phyloP scores from a whole-genome alignment of 495 filamentous ascomycete species.

The Hypoxylon intermedium region DNA sequence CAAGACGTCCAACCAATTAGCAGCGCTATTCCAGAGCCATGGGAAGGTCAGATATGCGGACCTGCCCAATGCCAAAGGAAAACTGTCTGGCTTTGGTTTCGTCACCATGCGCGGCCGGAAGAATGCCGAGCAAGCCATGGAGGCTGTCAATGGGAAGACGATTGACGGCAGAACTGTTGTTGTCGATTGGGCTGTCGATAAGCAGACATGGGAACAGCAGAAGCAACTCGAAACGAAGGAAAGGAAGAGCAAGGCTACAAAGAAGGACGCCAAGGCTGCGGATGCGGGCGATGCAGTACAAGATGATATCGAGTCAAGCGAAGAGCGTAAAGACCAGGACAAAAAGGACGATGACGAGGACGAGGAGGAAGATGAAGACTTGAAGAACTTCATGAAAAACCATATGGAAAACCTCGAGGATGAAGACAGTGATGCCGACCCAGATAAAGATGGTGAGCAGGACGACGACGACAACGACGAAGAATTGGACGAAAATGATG shows the following conservation, averaged over 20 bases:
- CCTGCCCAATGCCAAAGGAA: constrained; percentile 77
- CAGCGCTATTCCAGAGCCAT: constrained; percentile 78
- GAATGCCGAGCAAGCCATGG: constrained; percentile 90
- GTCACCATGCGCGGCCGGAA: constrained; percentile 85
- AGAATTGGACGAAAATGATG: constrained; percentile 47
- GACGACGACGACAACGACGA: constrained; percentile 44
- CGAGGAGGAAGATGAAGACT: constrained; percentile 50
- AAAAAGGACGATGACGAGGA: constrained; percentile 40
- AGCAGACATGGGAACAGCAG: constrained; percentile 77
- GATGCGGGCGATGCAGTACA: constrained; percentile 42
- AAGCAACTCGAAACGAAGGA: constrained; percentile 50
- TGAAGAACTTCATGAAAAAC: constrained; percentile 52
- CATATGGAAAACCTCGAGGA: constrained; percentile 58
- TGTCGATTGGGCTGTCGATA: constrained; percentile 97
- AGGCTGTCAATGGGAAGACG: constrained; percentile 83
- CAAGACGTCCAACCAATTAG: constrained; percentile 80
- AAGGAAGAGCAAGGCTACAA: constrained; percentile 38
- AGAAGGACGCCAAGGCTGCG: constrained; percentile 43
- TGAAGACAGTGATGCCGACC: constrained; percentile 55
- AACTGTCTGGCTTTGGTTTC: constrained; percentile 88
- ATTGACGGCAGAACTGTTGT: constrained; percentile 86
- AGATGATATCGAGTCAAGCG: constrained; percentile 35
- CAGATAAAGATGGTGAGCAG: constrained; percentile 50
- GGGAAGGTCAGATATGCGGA: constrained; percentile 86
- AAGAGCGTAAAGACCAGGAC: constrained; percentile 17